Evolutionary conservation across 2,329 filamentous ascomycete genomes (phyloP), one percentile per base, ranked within the genome.

Genomic region (Onygenales sp.): DNA sequence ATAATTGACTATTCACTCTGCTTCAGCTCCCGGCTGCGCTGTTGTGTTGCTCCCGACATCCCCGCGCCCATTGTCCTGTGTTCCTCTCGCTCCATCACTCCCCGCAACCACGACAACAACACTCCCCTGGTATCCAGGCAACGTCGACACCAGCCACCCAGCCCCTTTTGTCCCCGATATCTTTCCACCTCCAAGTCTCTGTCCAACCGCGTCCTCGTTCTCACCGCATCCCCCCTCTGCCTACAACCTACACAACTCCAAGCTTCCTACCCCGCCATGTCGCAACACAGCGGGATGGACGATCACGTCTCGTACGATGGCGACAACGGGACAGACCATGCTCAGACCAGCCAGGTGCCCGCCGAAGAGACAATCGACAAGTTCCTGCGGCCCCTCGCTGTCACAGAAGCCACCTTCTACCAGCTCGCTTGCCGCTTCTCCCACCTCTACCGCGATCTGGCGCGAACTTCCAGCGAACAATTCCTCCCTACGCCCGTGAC

Each of bases 401-500:
- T 73, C 42, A 66, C 73, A 46, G 73, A 75, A 56, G 65, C 63
- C 32, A 63, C 65, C 17, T 63, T 76, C n/a, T 74, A 76, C 60
- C 65, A 66, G 55, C 62, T 76, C 42, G 73, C 73, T 42, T 71
- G 71, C 55, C 69, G 71, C 47, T 75, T 76, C 58, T 74, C 72
- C 40, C 63, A 63, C 49, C 68, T 73, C 42, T 76, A 74, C 59
- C 66, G 64, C 48, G 62, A 74, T 40, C 64, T 76, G 52, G 73
- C 73, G 36, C 58, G 70, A 52, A 67, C 67, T 6, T 76, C 73
- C 11, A 68, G 73, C 45, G 65, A 75, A 58, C 73, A 76, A 56
- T 76, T 76, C 54, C 59, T 76, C 33, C 73, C 73, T 13, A 76
- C 73, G 0, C 73, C 73, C 0, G 72, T 75, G 17, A 75, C 73